Evolutionary conservation across 495 filamentous ascomycete species (phyloP).

Genomic region (Penicillium cataractarum): DNA sequence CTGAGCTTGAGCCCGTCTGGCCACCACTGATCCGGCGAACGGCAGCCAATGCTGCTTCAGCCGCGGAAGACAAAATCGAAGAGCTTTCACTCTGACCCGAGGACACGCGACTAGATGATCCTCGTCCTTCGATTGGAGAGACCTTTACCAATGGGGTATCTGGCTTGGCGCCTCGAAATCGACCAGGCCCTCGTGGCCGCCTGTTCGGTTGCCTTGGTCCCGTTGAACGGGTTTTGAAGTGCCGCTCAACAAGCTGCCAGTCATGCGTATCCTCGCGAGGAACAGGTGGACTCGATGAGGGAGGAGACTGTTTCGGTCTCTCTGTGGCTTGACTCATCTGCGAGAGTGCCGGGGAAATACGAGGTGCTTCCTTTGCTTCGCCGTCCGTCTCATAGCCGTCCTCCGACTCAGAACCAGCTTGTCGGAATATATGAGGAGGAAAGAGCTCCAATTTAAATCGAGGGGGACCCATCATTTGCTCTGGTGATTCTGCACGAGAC

Average conservation of each 20-base stretch:
- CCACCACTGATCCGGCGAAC: constrained; percentile 42
- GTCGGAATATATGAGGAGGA: constrained; percentile 42
- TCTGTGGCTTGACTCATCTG: constrained; percentile 40
- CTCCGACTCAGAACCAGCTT: constrained; percentile 38
- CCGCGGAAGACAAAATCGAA: constrained; percentile 37
- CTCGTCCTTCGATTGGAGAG: constrained; percentile 36
- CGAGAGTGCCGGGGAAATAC: constrained; percentile 38
- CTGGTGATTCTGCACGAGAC: constrained; percentile 40
- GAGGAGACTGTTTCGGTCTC: constrained; percentile 31
- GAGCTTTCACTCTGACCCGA: constrained; percentile 23
- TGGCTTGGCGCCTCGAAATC: constrained; percentile 37
- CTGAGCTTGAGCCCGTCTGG: constrained; percentile 23
- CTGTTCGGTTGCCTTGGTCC: constrained; percentile 20
- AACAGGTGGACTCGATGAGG: constrained; percentile 30
- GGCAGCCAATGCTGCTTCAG: constrained; percentile 42
- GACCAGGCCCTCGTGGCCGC: constrained; percentile 30
- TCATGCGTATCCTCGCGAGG: constrained; percentile 30
- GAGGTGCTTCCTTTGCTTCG: constrained; percentile 31
- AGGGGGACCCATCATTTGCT: constrained; percentile 32
- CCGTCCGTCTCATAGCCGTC: constrained; percentile 50
- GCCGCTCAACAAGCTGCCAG: constrained; percentile 46
- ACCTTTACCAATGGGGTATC: constrained; percentile 40
- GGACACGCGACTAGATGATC: constrained; percentile 36
- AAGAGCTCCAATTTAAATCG: constrained; percentile 39
- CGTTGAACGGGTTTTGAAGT: constrained; percentile 21